Base-by-base conservation (phyloP, 208 protist genomes). In the Trypanosoma rangeli region DNA sequence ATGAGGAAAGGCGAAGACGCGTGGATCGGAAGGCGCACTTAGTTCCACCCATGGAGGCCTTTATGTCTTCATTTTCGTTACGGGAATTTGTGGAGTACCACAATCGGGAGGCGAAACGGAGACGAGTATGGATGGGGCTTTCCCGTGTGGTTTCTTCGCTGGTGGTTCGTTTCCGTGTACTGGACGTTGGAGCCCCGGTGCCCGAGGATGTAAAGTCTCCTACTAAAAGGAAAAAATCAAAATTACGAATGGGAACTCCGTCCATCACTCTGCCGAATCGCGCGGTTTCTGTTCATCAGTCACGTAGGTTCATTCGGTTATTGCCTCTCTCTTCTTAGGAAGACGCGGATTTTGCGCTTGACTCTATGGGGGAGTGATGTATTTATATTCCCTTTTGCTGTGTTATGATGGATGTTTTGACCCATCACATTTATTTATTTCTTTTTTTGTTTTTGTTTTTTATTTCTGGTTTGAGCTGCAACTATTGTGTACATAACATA, bases 141-240 rank as follows among this genome's bases (percentile, higher is more conserved):
- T 35, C 49, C 31, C 49, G 48, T 26, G 28, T 95, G 26, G 68
- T 95, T 18, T 83, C 80, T 22, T 90, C 85, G 24, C 72, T 95
- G 13, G 66, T 90, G 24, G 84, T 84, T 33, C 85, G 87, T 7
- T 78, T 92, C 42, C 80, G 78, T 53, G 73, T 94, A 22, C 76
- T 95, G 22, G 85, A 92, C 64, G 56, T 44, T 15, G 64, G n/a
- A 26, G 7, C 22, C 49, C 49, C 49, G 49, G 7, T 18, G 18
- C 18, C 31, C 3, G 29, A 10, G 56, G 31, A 61, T 1, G 1
- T 9, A 16, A 35, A 10, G 5, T 13, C 56, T 1, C 1, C 10
- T 10, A 5, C 35, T 15, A 5, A 5, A 1, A 22, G 56, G 31
- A 42, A 2, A 42, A 61, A 10, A 5, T 44, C 20, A 8, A 26